Conservation (phyloP, 495 filamentous ascomycete genomes). For the Aspergillus wentii region DNA sequence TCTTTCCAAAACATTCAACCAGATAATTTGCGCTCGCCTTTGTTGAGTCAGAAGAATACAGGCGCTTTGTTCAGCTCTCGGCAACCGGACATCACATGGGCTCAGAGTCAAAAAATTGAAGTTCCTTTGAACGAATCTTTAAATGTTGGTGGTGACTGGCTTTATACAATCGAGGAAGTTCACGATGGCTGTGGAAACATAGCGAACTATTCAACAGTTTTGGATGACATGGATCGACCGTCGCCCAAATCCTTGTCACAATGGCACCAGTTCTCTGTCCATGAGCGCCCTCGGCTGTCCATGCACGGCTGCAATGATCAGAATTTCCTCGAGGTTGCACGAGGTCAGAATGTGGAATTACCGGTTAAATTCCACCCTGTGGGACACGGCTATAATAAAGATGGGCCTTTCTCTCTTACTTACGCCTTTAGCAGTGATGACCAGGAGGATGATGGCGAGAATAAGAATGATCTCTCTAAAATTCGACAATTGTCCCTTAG, state of each 20-base stretch:
- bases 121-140: constrained; percentile 88
- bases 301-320: constrained; percentile 70
- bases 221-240: constrained; percentile 53
- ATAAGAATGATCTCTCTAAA: constrained; percentile 47
- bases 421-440: constrained; percentile 51
- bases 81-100: constrained; percentile 69
- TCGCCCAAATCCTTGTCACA: constrained; percentile 55
- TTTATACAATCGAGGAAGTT: constrained; percentile 87
- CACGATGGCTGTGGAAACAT: constrained; percentile 85
- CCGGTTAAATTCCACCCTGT: constrained; percentile 67
- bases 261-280: constrained; percentile 78
- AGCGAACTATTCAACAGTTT: constrained; percentile 64
- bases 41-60: constrained; percentile 52
- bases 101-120: constrained; percentile 63
- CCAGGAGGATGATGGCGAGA: constrained; percentile 58
- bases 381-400: constrained; percentile 43
- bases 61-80: constrained; percentile 48
- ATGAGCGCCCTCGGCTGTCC: constrained; percentile 73
- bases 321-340: constrained; percentile 75
- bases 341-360: constrained; percentile 61
- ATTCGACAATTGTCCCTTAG: constrained; percentile 34
- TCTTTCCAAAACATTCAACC: constrained; percentile 89
- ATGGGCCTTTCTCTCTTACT: constrained; percentile 44
- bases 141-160: constrained; percentile 69
- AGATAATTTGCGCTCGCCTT: constrained; percentile 74